Evolutionary conservation across 495 filamentous ascomycete genomes (phyloP).

Genomic region (Beverwykella pulmonaria): DNA sequence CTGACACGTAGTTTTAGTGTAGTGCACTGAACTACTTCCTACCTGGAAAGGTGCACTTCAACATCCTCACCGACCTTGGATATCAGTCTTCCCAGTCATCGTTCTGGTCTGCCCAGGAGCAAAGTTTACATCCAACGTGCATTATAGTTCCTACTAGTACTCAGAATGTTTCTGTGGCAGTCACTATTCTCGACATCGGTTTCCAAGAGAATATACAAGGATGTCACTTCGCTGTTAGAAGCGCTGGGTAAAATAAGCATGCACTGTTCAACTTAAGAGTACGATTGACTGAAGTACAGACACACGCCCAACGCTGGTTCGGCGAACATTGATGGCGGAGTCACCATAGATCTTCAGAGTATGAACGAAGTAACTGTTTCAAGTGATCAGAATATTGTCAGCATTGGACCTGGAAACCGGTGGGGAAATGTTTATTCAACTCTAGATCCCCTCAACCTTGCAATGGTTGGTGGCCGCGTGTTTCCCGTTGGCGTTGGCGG

Average conservation of each 20-base stretch:
- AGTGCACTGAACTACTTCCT: conserved; percentile 29
- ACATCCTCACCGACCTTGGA: conserved; percentile 1
- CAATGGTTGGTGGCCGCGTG: conserved; percentile 37
- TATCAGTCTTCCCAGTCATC: conserved; percentile 28
- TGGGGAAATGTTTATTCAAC: conserved; percentile 37
- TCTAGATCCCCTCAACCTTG: conserved; percentile 31
- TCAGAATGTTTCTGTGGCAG: conserved; percentile 32
- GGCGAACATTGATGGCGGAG: conserved; percentile 38
- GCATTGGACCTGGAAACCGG: conserved; percentile 33
- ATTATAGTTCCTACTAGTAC: conserved; percentile 34
- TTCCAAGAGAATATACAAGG: conserved; percentile 10
- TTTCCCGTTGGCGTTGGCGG: conserved; percentile 37
- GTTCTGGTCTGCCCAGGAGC: conserved; percentile 36
- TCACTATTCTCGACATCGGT: conserved; percentile 29
- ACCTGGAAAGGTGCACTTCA: conserved; percentile 27
- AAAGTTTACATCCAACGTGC: conserved; percentile 29
- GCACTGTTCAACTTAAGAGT: not conserved
- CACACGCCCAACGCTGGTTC: conserved; percentile 37
- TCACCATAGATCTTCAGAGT: conserved; percentile 38
- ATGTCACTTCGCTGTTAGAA: conserved; percentile 36
- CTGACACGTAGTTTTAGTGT: conserved; percentile 21
- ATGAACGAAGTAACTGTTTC: conserved; percentile 35
- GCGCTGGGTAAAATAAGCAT: conserved; percentile 29
- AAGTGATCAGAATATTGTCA: conserved; percentile 17
- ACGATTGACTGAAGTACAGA: conserved; percentile 6